Conservation (phyloP, 1,284 basidiomycete species). For the Wolfiporia cocos region DNA sequence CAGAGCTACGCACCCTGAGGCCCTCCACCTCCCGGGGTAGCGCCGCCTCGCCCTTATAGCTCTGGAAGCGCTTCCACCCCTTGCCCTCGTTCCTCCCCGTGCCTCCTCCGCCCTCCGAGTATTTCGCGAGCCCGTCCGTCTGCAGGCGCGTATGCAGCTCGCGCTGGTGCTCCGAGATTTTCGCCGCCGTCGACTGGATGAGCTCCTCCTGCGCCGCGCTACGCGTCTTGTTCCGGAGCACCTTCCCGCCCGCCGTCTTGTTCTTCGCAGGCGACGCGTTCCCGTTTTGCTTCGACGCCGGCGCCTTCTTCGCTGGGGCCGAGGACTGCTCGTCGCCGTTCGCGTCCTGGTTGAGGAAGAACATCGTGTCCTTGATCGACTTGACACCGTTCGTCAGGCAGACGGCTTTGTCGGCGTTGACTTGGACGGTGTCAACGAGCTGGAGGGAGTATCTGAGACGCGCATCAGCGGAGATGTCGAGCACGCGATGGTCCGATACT, state of each 20-base stretch:
- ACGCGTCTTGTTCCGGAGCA: conserved; percentile 79
- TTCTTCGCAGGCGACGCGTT: conserved; percentile 54
- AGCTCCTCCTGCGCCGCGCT: conserved; percentile 77
- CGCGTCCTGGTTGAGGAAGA: conserved; percentile 68
- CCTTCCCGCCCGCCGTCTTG: conserved; percentile 77
- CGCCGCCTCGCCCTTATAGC: conserved; percentile 91
- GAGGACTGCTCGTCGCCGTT: conserved; percentile 43
- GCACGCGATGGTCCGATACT: conserved; percentile 15
- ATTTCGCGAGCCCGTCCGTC: conserved; percentile 78
- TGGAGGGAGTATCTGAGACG: conserved; percentile 80
- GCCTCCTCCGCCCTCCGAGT: conserved; percentile 69
- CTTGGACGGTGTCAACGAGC: conserved; percentile 83
- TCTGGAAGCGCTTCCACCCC: conserved; percentile 93
- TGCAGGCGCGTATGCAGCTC: conserved; percentile 82
- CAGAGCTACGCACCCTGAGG: conserved; percentile 59
- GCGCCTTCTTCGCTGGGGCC: conserved; percentile 54
- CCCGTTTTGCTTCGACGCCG: conserved; percentile 50
- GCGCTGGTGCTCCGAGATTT: conserved; percentile 84
- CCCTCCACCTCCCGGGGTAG: conserved; percentile 78
- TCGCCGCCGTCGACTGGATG: conserved; percentile 60
- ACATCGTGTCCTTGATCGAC: conserved; percentile 80
- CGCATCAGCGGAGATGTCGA: neutral
- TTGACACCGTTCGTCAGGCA: conserved; percentile 85
- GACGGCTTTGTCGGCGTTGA: conserved; percentile 63
- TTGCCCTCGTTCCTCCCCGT: conserved; percentile 81